Percentiles rank a stretch among this genome's conserved stretches.
These are phyloP conservation scores for Aspergillus hortae DNA, from an alignment of 2,329 filamentous ascomycete species.

Conservation along the genomic window DNA sequence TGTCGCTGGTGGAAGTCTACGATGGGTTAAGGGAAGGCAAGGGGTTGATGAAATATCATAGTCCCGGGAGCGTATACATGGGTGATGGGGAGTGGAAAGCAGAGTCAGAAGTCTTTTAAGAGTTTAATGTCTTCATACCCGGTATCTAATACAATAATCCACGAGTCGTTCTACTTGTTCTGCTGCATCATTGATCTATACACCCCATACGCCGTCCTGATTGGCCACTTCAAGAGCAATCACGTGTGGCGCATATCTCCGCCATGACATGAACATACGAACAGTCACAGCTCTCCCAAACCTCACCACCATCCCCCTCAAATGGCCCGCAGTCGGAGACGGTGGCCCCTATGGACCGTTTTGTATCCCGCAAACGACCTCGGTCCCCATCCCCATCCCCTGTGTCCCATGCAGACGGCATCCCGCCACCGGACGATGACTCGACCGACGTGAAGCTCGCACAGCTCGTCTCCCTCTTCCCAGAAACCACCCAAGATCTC, in stretches of 20 bases:
- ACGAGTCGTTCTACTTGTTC: no score
- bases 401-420: conserved; percentile 11
- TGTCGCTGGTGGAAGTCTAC: conserved; percentile 25
- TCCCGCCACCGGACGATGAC: conserved; percentile 54
- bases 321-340: conserved; percentile 20
- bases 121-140: not conserved
- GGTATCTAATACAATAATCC: not conserved
- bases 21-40: conserved; percentile 23
- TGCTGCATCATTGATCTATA: not conserved
- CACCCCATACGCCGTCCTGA: conserved; percentile 10
- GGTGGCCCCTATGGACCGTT: conserved; percentile 37
- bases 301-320: not conserved
- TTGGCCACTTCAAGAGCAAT: conserved; percentile 28
- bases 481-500: conserved; percentile 58
- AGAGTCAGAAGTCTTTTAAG: conserved; percentile 11
- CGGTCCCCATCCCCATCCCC: conserved; percentile 15
- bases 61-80: conserved; percentile 19
- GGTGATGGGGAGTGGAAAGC: conserved; percentile 18
- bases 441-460: conserved; percentile 89
- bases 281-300: not conserved
- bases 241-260: conserved; percentile 18
- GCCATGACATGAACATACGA: not conserved
- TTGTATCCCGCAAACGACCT: conserved; percentile 35
- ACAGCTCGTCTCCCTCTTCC: conserved; percentile 73
- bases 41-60: conserved; percentile 22